phyloP scores from a whole-genome alignment of 495 filamentous ascomycete genomes.

The Trichoderma erinaceum region DNA sequence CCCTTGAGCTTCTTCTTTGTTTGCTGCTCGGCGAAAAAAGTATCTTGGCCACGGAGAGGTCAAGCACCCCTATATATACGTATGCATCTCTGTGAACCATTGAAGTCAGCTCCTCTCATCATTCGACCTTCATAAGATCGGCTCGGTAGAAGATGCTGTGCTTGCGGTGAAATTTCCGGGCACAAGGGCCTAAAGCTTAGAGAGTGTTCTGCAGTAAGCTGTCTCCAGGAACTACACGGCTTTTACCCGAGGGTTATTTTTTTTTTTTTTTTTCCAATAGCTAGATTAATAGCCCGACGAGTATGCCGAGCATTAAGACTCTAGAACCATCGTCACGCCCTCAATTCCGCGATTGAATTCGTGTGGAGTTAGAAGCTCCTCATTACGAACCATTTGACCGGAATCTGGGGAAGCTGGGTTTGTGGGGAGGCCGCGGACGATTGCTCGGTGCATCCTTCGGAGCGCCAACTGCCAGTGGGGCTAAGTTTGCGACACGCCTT shows the following conservation, averaged over 20 bases:
- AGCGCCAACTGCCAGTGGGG: not conserved
- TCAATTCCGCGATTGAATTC: not conserved
- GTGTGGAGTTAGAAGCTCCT: not conserved
- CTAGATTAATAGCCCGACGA: not conserved
- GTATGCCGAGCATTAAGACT: too few species aligned
- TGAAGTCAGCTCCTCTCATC: not conserved
- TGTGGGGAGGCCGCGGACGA: not conserved
- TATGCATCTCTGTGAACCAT: not conserved
- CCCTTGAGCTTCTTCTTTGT: not conserved
- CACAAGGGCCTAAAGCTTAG: not conserved
- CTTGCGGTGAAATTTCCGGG: slow-evolving; percentile 6
- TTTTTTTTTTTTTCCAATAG: too few species aligned
- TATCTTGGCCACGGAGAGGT: too few species aligned
- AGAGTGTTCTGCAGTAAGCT: not conserved
- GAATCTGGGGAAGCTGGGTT: not conserved
- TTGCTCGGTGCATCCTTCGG: slow-evolving; percentile 3
- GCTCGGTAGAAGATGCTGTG: not conserved
- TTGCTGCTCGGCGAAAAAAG: not conserved
- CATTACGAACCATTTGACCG: not conserved
- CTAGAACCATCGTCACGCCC: not conserved
- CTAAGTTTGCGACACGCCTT: not conserved
- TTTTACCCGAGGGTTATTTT: not conserved
- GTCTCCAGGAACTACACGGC: not conserved
- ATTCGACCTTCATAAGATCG: not conserved
- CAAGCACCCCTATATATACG: not conserved